Conservation (phyloP, 495 filamentous ascomycete genomes). For the Hypoxylon intermedium region DNA sequence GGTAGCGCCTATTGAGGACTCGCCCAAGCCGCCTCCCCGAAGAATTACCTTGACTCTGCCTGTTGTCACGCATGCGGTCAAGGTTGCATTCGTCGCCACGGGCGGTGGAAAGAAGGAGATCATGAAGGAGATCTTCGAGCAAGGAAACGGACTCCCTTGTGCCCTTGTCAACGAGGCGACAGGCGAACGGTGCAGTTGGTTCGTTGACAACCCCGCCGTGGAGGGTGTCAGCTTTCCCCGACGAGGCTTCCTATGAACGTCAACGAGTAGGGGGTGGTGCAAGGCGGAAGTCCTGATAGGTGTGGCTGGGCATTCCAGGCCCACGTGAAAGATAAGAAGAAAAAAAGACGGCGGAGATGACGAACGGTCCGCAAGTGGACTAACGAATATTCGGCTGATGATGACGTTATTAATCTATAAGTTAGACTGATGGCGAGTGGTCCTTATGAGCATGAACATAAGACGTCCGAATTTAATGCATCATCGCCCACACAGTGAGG, state of each 20-base stretch:
- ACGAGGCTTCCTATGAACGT: conserved; percentile 49
- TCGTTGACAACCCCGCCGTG: conserved; percentile 82
- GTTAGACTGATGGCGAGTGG: conserved; percentile 19
- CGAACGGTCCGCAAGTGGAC: conserved; percentile 14
- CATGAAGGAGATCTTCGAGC: conserved; percentile 85
- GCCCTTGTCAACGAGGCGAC: conserved; percentile 83
- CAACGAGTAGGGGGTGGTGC: too few species aligned
- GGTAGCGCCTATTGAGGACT: conserved; percentile 89
- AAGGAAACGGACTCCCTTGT: conserved; percentile 81
- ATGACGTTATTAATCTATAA: conserved; percentile 20
- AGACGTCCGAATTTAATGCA: conserved; percentile 39
- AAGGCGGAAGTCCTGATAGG: neutral
- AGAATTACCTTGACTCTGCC: conserved; percentile 91
- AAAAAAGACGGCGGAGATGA: conserved; percentile 1
- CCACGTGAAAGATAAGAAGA: neutral
- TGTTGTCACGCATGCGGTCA: conserved; percentile 81
- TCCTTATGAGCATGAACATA: conserved; percentile 24
- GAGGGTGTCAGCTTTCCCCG: conserved; percentile 83
- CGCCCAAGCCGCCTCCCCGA: conserved; percentile 89
- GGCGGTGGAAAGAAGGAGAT: conserved; percentile 89
- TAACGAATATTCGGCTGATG: conserved; percentile 15
- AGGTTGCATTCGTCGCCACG: conserved; percentile 89
- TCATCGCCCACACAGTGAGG: conserved; percentile 36
- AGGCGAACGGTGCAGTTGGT: conserved; percentile 91
- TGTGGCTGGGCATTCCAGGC: neutral